Percentiles rank a stretch among this genome's conserved stretches.
These are phyloP conservation scores for Blastomyces emzantsi DNA, from an alignment of 2,329 filamentous ascomycete species.

Conservation along the genomic window DNA sequence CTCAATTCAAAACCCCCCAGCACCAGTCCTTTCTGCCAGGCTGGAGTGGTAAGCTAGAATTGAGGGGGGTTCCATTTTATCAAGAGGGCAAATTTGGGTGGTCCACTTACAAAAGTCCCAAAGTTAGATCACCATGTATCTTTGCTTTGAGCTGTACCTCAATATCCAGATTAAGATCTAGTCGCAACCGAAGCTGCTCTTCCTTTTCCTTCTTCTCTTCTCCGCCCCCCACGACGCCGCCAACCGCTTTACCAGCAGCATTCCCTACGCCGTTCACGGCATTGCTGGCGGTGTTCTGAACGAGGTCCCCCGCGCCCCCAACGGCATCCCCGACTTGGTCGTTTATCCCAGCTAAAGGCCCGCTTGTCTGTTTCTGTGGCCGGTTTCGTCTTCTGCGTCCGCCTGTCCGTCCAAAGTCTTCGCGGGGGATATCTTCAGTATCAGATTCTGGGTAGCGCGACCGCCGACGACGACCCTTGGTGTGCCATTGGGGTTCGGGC, in stretches of 20 bases:
- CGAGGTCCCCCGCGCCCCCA: slow-evolving; percentile 46
- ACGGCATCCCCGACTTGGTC: slow-evolving; percentile 49
- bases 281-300: slow-evolving; percentile 40
- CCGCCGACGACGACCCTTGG: slow-evolving; percentile 33
- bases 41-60: not conserved
- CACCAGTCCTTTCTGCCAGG: not conserved
- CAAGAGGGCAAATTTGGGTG: not conserved
- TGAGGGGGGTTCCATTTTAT: not conserved
- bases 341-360: slow-evolving; percentile 46
- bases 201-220: slow-evolving; percentile 42
- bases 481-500: slow-evolving; percentile 27
- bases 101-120: slow-evolving; percentile 62
- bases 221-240: slow-evolving; percentile 28
- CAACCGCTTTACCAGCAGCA: slow-evolving; percentile 37
- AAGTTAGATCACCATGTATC: slow-evolving; percentile 73
- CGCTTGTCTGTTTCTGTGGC: slow-evolving; percentile 38
- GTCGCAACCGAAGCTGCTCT: slow-evolving; percentile 60
- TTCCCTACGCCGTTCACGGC: slow-evolving; percentile 36
- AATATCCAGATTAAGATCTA: slow-evolving; percentile 72
- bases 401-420: slow-evolving; percentile 42
- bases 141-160: slow-evolving; percentile 79
- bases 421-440: slow-evolving; percentile 46
- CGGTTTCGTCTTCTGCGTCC: slow-evolving; percentile 49
- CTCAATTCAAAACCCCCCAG: not conserved
- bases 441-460: slow-evolving; percentile 34